These are phyloP conservation scores for Mortierella hygrophila DNA, from an alignment of 192 early-diverging fungal species.

Conservation along the genomic window DNA sequence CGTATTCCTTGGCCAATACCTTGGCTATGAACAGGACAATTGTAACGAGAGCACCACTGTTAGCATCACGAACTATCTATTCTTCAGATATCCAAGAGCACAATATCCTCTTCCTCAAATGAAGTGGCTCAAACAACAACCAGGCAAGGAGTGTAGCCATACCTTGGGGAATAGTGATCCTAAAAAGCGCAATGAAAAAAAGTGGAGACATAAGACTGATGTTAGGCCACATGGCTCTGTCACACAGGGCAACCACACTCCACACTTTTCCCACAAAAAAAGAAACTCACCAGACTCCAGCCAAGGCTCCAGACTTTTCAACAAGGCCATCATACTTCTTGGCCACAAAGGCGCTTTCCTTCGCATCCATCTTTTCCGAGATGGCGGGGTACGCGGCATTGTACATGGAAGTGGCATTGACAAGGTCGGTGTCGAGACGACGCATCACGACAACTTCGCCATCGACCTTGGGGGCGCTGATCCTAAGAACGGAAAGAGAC, in stretches of 20 bases:
- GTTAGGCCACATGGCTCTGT: slow-evolving; percentile 21
- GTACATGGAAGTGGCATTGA: slow-evolving; percentile 56
- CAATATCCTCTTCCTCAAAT: background rate
- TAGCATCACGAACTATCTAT: background rate
- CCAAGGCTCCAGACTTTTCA: slow-evolving; percentile 43
- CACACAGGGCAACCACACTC: slow-evolving; percentile 3
- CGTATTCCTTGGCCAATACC: slow-evolving; percentile 47
- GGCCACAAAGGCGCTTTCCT: slow-evolving; percentile 34
- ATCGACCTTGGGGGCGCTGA: slow-evolving; percentile 53
- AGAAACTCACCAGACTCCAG: slow-evolving; percentile 44
- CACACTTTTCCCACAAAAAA: background rate
- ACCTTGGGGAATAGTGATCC: slow-evolving; percentile 53
- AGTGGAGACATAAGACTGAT: background rate
- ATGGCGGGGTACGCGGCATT: slow-evolving; percentile 56
- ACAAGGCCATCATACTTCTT: slow-evolving; percentile 35
- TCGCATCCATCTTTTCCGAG: slow-evolving; percentile 55
- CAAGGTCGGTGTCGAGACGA: slow-evolving; percentile 48
- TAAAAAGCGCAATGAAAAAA: background rate
- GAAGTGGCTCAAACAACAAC: background rate
- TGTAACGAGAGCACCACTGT: background rate
- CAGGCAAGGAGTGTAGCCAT: background rate
- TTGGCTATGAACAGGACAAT: slow-evolving; percentile 20
- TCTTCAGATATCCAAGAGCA: background rate
- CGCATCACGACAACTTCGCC: slow-evolving; percentile 54
- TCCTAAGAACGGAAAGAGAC: slow-evolving; percentile 42